Conservation (phyloP, 371 early-diverging fungal genomes). For the Mortierella sp. region DNA sequence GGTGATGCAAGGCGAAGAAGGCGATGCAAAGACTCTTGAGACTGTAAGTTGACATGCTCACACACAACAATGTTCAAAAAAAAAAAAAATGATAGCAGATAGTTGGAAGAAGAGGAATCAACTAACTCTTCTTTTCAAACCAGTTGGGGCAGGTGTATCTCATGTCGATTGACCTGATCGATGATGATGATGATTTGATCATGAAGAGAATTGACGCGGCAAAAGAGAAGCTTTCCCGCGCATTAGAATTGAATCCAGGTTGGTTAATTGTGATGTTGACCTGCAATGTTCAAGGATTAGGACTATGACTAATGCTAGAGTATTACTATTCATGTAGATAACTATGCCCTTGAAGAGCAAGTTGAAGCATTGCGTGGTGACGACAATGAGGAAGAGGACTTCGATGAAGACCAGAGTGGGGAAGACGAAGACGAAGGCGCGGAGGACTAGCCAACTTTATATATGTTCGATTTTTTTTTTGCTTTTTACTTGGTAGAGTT, state of each 20-base stretch:
- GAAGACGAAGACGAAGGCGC: slow-evolving; percentile 16
- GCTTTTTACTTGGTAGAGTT: not conserved
- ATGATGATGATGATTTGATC: slow-evolving; percentile 51
- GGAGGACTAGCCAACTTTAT: not conserved
- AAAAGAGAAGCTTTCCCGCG: slow-evolving; percentile 43
- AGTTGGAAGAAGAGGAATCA: not conserved
- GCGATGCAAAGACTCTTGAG: slow-evolving; percentile 44
- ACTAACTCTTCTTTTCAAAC: not conserved
- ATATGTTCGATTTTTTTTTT: too few relatives aligned
- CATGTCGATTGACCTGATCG: slow-evolving; percentile 49
- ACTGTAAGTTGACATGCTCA: slow-evolving; percentile 20
- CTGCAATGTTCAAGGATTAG: not conserved
- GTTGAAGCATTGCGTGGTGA: slow-evolving; percentile 44
- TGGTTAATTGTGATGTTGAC: slow-evolving; percentile 1
- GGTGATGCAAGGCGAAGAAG: slow-evolving; percentile 29
- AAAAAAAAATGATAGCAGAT: not conserved
- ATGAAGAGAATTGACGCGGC: slow-evolving; percentile 56
- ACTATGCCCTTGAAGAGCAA: slow-evolving; percentile 45
- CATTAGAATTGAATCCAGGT: slow-evolving; percentile 52
- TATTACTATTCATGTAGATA: slow-evolving; percentile 26
- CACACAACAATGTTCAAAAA: not conserved
- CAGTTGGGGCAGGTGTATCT: slow-evolving; percentile 58
- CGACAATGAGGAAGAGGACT: slow-evolving; percentile 23
- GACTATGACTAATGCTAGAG: not conserved
- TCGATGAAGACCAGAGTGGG: slow-evolving; percentile 26